Percentiles rank a stretch among this genome's conserved stretches.
Evolutionary conservation across 345 rosid genomes (phyloP).

Genomic region (Adansonia digitata): DNA sequence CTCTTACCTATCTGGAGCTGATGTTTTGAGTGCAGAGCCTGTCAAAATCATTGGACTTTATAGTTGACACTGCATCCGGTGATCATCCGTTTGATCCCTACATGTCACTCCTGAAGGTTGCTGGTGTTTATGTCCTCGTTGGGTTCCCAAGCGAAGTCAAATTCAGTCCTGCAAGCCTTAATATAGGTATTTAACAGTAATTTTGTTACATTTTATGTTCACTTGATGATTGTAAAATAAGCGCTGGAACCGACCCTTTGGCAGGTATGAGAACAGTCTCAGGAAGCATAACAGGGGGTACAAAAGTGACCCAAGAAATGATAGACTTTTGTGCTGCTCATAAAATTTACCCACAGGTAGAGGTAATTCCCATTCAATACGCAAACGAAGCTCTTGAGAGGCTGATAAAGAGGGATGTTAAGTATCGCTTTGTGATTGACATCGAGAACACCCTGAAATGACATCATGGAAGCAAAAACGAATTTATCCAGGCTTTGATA

Average conservation of each 20-base stretch:
- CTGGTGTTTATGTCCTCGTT: slow-evolving; percentile 61
- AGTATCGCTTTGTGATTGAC: slow-evolving; percentile 84
- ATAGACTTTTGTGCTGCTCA: slow-evolving; percentile 65
- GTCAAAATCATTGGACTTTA: slow-evolving; percentile 65
- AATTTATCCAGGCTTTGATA: not conserved
- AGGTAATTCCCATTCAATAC: slow-evolving; percentile 62
- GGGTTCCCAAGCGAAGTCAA: slow-evolving; percentile 84
- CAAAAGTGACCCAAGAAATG: slow-evolving; percentile 74
- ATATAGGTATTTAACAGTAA: slow-evolving; percentile 33
- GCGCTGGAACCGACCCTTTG: slow-evolving; percentile 1
- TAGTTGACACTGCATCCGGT: slow-evolving; percentile 83
- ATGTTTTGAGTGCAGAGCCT: slow-evolving; percentile 37
- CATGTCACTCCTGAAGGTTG: slow-evolving; percentile 68
- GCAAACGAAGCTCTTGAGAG: slow-evolving; percentile 76
- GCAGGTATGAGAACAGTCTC: slow-evolving; percentile 61
- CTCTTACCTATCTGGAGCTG: not conserved
- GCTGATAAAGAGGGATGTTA: slow-evolving; percentile 65
- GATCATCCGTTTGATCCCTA: slow-evolving; percentile 78
- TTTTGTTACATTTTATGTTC: too few species aligned
- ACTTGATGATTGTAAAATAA: not conserved
- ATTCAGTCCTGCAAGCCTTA: slow-evolving; percentile 69
- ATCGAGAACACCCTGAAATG: slow-evolving; percentile 62
- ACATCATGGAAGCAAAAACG: too few species aligned
- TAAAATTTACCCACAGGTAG: slow-evolving; percentile 67
- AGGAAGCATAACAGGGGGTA: slow-evolving; percentile 72